Conservation (phyloP, 805 yeast species). For the Candida wancherniae region DNA sequence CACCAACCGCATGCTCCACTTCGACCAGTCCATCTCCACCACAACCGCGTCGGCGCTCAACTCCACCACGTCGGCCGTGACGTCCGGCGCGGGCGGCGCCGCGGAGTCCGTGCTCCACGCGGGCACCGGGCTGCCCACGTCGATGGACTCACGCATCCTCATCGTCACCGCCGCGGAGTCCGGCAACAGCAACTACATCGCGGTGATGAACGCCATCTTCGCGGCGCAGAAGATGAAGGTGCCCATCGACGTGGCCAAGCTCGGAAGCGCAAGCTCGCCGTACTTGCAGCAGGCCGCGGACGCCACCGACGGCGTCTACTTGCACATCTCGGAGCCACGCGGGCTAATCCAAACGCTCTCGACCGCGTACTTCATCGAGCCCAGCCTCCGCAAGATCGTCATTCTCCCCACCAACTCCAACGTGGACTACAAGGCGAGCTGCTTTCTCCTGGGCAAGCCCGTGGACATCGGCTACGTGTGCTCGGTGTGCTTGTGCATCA, state of each 20-base stretch:
- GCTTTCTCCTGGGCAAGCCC: conserved; percentile 84
- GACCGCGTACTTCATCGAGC: conserved; percentile 84
- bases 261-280: conserved; percentile 59
- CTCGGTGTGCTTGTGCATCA: conserved; percentile 82
- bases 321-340: conserved; percentile 58
- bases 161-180: conserved; percentile 72
- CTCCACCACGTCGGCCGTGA: conserved; percentile 29
- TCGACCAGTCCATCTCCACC: conserved; percentile 43
- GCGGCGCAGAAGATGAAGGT: conserved; percentile 91
- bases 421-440: conserved; percentile 92
- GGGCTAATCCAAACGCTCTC: conserved; percentile 79
- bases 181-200: conserved; percentile 70
- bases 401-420: conserved; percentile 78
- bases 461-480: conserved; percentile 95
- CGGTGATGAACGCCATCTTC: conserved; percentile 92
- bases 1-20: conserved; percentile 59
- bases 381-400: conserved; percentile 69
- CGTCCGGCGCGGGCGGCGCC: conserved; percentile 10
- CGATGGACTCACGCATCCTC: conserved; percentile 36
- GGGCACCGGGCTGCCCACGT: conserved; percentile 10
- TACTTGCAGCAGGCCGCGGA: conserved; percentile 95
- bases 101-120: conserved; percentile 9
- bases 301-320: conserved; percentile 86
- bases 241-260: conserved; percentile 85
- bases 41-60: conserved; percentile 42